Conservation (phyloP, 805 yeast genomes). For the Isabelozyma gotoi region DNA sequence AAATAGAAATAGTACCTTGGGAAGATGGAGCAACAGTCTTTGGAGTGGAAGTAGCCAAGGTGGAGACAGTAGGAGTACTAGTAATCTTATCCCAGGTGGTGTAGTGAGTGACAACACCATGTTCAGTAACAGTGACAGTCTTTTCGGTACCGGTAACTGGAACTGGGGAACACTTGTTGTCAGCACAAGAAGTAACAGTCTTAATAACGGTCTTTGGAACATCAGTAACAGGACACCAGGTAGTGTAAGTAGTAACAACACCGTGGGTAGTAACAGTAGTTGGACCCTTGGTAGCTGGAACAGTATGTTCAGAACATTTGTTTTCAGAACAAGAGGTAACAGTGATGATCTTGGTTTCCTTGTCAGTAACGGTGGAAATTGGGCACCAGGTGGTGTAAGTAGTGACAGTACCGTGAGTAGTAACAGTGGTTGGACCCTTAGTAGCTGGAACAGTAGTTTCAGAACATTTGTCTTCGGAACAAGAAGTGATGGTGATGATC, state of each 20-base stretch:
- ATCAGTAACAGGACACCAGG: conserved; percentile 31
- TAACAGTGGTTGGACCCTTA: conserved; percentile 21
- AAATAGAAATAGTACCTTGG: conserved; percentile 8
- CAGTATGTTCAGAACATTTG: conserved; percentile 22
- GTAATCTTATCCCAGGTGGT: conserved; percentile 9
- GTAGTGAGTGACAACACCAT: conserved; percentile 10
- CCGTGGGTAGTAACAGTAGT: neutral
- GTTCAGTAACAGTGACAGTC: conserved; percentile 7
- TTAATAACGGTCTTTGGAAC: neutral
- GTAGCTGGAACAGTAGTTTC: conserved; percentile 28
- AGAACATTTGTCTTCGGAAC: conserved; percentile 23
- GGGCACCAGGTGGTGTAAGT: conserved; percentile 43
- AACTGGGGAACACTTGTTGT: neutral
- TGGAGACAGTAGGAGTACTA: conserved; percentile 11
- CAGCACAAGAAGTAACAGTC: conserved; percentile 4
- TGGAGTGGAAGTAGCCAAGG: conserved; percentile 11
- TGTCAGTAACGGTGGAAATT: conserved; percentile 8
- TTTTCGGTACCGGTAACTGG: conserved; percentile 20
- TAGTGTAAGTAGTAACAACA: conserved; percentile 4
- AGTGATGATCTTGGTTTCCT: conserved; percentile 20
- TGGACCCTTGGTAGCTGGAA: conserved; percentile 7
- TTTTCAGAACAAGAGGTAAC: conserved; percentile 28
- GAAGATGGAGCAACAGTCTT: neutral
- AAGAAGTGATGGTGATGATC: conserved; percentile 25
- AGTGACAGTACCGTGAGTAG: conserved; percentile 27